Conservation (phyloP, 2,329 filamentous ascomycete species). For the Fusarium siculi region DNA sequence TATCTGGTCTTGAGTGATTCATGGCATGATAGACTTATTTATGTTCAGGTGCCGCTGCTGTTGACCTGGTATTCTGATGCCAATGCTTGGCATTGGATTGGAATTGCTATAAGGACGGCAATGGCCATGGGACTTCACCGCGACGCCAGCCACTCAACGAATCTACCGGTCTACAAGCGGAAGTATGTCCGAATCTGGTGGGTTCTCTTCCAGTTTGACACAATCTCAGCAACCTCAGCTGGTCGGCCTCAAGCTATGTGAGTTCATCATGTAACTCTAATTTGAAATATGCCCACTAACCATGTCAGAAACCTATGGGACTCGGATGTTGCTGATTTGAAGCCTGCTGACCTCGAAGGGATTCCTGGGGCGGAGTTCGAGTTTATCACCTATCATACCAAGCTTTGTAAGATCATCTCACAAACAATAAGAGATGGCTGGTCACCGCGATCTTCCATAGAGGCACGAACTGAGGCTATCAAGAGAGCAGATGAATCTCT, state of each 20-base stretch:
- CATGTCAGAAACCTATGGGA: neutral
- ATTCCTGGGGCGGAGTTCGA: neutral
- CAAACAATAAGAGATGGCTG: neutral
- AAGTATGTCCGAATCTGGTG: slow-evolving; percentile 9
- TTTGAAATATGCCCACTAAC: neutral
- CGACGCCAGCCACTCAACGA: slow-evolving; percentile 3
- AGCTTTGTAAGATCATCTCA: slow-evolving; percentile 12
- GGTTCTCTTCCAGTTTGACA: slow-evolving; percentile 17
- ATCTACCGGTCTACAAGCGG: slow-evolving; percentile 8
- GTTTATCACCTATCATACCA: neutral
- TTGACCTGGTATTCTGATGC: slow-evolving; percentile 17
- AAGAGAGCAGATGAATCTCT: slow-evolving; percentile 1
- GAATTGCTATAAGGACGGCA: slow-evolving; percentile 5
- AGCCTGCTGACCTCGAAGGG: neutral
- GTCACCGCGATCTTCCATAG: neutral
- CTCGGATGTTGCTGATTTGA: neutral
- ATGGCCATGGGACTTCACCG: slow-evolving; percentile 14
- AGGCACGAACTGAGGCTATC: neutral
- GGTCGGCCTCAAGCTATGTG: slow-evolving; percentile 13
- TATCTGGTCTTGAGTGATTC: neutral
- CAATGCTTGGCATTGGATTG: slow-evolving; percentile 21
- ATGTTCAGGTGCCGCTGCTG: neutral
- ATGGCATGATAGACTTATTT: slow-evolving; percentile 8
- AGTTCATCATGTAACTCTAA: neutral
- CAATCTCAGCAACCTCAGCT: slow-evolving; percentile 3